Percentiles rank a stretch among this genome's conserved stretches.
phyloP scores from a whole-genome alignment of 495 filamentous ascomycete species.

The Lepraria neglecta region DNA sequence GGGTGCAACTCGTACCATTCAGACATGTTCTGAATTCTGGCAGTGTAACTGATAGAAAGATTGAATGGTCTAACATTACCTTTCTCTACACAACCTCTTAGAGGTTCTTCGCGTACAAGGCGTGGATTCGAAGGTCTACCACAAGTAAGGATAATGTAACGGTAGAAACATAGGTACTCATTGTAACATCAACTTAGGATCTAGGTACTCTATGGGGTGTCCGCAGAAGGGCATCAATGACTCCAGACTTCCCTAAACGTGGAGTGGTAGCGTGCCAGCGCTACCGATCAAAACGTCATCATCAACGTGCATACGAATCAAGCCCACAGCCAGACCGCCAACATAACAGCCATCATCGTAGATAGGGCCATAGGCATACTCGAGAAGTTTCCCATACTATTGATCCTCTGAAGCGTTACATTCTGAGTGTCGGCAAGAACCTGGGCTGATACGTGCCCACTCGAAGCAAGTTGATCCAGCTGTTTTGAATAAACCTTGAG shows the following conservation, averaged over 20 bases:
- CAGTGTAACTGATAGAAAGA: no score
- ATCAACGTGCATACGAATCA: not conserved
- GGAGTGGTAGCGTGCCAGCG: constrained; percentile 2
- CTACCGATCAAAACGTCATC: not conserved
- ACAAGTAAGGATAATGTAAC: not conserved
- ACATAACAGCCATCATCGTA: not conserved
- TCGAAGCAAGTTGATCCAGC: constrained; percentile 29
- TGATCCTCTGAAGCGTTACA: constrained; percentile 13
- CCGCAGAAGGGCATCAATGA: not conserved
- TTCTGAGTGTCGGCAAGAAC: constrained; percentile 20
- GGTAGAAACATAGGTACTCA: not conserved
- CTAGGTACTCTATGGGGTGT: constrained; percentile 8
- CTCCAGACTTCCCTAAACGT: not conserved
- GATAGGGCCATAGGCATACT: not conserved
- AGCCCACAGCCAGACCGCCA: constrained; percentile 6
- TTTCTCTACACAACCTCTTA: not conserved
- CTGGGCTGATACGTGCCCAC: constrained; percentile 18
- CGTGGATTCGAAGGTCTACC: not conserved
- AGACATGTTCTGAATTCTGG: no score
- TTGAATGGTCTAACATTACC: not conserved
- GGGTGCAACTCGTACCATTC: no score
- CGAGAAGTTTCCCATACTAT: constrained; percentile 2
- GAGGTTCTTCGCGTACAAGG: not conserved
- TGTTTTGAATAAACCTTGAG: constrained; percentile 44
- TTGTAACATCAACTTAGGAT: not conserved